Evolutionary conservation across 2,329 filamentous ascomycete species (phyloP).

Genomic region (Septoria petroselini): DNA sequence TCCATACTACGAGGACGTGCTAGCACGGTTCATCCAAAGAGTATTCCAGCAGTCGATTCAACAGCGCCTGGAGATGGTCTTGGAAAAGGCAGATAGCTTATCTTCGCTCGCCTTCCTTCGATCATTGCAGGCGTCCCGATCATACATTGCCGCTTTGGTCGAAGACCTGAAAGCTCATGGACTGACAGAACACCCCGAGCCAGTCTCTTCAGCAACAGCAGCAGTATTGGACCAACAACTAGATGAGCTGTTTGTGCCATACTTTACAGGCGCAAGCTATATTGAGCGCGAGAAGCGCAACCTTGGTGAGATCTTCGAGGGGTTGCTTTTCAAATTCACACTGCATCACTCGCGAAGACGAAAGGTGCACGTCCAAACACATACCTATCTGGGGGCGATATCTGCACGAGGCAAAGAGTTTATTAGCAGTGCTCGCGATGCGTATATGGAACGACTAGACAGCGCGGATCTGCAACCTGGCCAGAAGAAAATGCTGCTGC

Average conservation of each 20-base stretch:
- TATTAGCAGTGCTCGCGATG: constrained; percentile 81
- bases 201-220: constrained; percentile 80
- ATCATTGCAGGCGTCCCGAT: constrained; percentile 83
- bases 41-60: constrained; percentile 98
- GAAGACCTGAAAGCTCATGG: constrained; percentile 94
- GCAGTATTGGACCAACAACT: constrained; percentile 65
- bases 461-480: constrained; percentile 83
- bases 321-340: constrained; percentile 91
- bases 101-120: constrained; percentile 90
- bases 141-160: constrained; percentile 80
- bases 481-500: constrained; percentile 85
- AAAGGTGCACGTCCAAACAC: constrained; percentile 64
- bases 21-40: constrained; percentile 88
- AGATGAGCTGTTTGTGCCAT: constrained; percentile 64
- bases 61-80: constrained; percentile 88
- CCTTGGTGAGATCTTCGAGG: constrained; percentile 81
- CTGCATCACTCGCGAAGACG: constrained; percentile 88
- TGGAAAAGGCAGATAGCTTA: constrained; percentile 89
- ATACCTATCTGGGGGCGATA: constrained; percentile 87
- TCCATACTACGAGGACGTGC: constrained; percentile 90
- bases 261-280: constrained; percentile 63
- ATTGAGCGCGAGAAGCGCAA: constrained; percentile 64
- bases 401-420: constrained; percentile 87
- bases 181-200: constrained; percentile 89
- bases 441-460: constrained; percentile 84